Evolutionary conservation across 768 basidiomycete species (phyloP).

Genomic region (Rhizopogon vulgaris): DNA sequence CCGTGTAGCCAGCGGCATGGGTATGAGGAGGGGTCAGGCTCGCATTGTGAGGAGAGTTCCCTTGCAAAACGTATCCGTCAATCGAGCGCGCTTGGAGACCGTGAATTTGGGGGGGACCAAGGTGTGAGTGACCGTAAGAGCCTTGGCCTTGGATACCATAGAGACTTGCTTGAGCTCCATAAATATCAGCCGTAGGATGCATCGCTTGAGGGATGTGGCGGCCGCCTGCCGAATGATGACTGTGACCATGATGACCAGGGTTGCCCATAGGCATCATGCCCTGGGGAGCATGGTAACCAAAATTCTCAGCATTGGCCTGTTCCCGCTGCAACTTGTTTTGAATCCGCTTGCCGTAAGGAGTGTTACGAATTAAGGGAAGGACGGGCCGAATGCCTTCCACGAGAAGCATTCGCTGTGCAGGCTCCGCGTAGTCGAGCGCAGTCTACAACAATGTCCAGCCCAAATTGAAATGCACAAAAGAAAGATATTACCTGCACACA

Average conservation of each 20-base stretch:
- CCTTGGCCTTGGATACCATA: slow-evolving; percentile 55
- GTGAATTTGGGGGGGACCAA: slow-evolving; percentile 52
- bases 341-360: slow-evolving; percentile 98
- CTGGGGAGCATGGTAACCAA: slow-evolving; percentile 55
- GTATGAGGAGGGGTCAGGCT: slow-evolving; percentile 53
- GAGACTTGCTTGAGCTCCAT: slow-evolving; percentile 53
- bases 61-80: slow-evolving; percentile 78
- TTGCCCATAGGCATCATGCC: slow-evolving; percentile 53
- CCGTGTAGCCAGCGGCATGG: slow-evolving; percentile 51
- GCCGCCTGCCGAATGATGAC: slow-evolving; percentile 33
- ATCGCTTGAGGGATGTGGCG: slow-evolving; percentile 55
- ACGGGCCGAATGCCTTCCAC: slow-evolving; percentile 99
- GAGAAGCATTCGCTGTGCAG: slow-evolving; percentile 83
- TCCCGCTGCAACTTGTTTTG: slow-evolving; percentile 98
- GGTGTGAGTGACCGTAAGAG: slow-evolving; percentile 52
- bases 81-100: slow-evolving; percentile 65
- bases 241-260: slow-evolving; percentile 30
- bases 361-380: slow-evolving; percentile 95
- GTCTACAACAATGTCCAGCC: slow-evolving; percentile 49
- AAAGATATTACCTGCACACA: slow-evolving; percentile 68
- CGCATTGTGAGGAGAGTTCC: slow-evolving; percentile 60
- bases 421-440: slow-evolving; percentile 95
- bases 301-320: slow-evolving; percentile 64
- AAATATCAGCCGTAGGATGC: slow-evolving; percentile 55
- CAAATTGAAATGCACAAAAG: slow-evolving; percentile 3